phyloP scores from a whole-genome alignment of 495 filamentous ascomycete species.

The Penicillium samsonianum region DNA sequence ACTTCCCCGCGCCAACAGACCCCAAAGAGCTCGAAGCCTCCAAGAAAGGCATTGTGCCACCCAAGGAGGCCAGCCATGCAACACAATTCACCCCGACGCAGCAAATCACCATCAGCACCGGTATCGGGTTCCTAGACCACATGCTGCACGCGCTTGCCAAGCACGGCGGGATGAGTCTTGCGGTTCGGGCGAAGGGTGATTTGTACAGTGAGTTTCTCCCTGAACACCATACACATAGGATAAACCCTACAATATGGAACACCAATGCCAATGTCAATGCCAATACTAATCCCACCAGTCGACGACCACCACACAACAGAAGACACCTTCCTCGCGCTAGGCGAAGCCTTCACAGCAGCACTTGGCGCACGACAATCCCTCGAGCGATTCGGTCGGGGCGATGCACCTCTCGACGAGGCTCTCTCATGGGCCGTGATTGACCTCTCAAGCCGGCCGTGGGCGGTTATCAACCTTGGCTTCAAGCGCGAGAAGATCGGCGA shows the following conservation, averaged over 20 bases:
- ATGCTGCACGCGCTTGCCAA: conserved; percentile 98
- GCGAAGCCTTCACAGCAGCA: conserved; percentile 75
- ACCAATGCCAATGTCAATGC: not conserved
- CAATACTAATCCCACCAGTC: conserved; percentile 52
- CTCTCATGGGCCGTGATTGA: conserved; percentile 93
- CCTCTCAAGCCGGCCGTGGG: conserved; percentile 85
- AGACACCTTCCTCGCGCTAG: conserved; percentile 91
- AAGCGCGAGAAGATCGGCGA: conserved; percentile 90
- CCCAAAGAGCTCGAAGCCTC: conserved; percentile 44
- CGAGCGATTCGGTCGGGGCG: conserved; percentile 85
- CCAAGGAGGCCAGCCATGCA: conserved; percentile 77
- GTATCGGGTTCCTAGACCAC: conserved; percentile 98
- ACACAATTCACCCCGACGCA: conserved; percentile 78
- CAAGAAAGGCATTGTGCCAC: conserved; percentile 79
- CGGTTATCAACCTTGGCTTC: conserved; percentile 77
- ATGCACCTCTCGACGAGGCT: conserved; percentile 92
- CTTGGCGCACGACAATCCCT: conserved; percentile 76
- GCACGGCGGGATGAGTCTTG: conserved; percentile 89
- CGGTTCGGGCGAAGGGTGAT: conserved; percentile 80
- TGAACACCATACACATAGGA: not conserved
- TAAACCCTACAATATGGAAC: not conserved
- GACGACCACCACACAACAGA: conserved; percentile 99
- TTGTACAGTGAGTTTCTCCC: conserved; percentile 68
- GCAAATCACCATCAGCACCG: conserved; percentile 83
- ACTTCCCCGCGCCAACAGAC: conserved; percentile 43